Conservation (phyloP, 345 rosid genomes). For the Gossypium thurberi region DNA sequence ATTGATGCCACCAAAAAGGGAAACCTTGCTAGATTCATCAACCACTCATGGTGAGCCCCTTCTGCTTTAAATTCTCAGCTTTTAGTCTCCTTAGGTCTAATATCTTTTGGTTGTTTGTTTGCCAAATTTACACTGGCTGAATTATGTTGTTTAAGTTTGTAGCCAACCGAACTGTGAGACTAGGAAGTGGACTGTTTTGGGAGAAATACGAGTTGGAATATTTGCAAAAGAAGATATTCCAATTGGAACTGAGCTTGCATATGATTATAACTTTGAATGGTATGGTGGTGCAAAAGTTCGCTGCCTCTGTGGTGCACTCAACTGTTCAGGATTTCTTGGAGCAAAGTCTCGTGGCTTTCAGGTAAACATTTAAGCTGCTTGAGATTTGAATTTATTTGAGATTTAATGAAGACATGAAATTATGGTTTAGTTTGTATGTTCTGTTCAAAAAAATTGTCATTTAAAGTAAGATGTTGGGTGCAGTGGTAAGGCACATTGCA, state of each 20-base stretch:
- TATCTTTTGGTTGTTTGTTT: neutral
- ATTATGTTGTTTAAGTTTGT: constrained; percentile 20
- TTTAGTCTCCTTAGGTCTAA: neutral
- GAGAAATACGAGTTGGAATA: constrained; percentile 93
- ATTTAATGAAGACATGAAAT: neutral
- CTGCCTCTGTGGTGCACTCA: constrained; percentile 82
- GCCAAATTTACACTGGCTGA: constrained; percentile 16
- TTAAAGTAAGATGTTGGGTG: neutral
- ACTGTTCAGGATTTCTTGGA: constrained; percentile 92
- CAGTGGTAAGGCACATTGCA: neutral
- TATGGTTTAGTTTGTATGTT: neutral
- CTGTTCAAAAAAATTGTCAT: neutral
- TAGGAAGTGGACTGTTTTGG: constrained; percentile 88
- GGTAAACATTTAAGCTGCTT: constrained; percentile 31
- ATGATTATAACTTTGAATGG: constrained; percentile 95
- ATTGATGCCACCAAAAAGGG: constrained; percentile 93
- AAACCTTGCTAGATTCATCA: constrained; percentile 89
- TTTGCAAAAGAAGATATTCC: constrained; percentile 80
- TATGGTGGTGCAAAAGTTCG: constrained; percentile 96
- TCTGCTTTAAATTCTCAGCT: constrained; percentile 3
- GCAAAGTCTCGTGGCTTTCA: constrained; percentile 98
- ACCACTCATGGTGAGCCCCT: constrained; percentile 86
- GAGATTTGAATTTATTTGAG: constrained; percentile 4
- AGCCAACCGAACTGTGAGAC: constrained; percentile 98
- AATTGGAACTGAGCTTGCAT: constrained; percentile 60